Percentiles rank a stretch among this genome's conserved stretches.
These are phyloP conservation scores for Naganishia friedmannii DNA, from an alignment of 768 basidiomycete genomes.

Conservation along the genomic window DNA sequence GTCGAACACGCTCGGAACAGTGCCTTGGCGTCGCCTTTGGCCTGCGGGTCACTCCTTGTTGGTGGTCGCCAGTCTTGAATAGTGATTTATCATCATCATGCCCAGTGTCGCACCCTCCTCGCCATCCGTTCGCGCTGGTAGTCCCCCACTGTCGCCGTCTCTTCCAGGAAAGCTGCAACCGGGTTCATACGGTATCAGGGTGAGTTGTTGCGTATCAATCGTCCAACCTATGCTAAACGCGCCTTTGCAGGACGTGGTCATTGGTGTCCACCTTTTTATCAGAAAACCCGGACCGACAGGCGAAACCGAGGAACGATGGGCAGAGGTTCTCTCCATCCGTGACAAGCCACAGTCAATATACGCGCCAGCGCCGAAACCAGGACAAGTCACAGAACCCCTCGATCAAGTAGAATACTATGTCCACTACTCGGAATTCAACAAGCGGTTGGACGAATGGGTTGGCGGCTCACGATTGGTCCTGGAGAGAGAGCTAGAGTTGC, in stretches of 20 bases:
- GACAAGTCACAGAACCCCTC: constrained; percentile 57
- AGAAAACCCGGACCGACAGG: constrained; percentile 73
- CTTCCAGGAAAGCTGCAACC: constrained; percentile 11
- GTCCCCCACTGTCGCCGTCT: background rate
- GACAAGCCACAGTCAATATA: constrained; percentile 64
- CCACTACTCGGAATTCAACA: constrained; percentile 99
- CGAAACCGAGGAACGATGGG: constrained; percentile 79
- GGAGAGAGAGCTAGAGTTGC: constrained; percentile 87
- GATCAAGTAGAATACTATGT: constrained; percentile 93
- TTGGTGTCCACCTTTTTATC: constrained; percentile 95
- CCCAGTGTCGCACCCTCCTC: constrained; percentile 10
- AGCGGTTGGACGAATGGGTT: constrained; percentile 97
- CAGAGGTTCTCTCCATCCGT: constrained; percentile 91
- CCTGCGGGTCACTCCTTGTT: too few relatives aligned
- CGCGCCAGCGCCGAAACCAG: constrained; percentile 45
- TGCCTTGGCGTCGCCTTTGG: too few relatives aligned
- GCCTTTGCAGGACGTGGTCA: constrained; percentile 66
- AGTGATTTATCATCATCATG: background rate
- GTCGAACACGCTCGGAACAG: background rate
- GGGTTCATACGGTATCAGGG: constrained; percentile 18
- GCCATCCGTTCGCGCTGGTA: constrained; percentile 14
- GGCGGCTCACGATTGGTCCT: constrained; percentile 80
- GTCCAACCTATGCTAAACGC: background rate
- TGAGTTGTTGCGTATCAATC: background rate
- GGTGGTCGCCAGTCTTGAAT: background rate